phyloP scores from a whole-genome alignment of 2,329 filamentous ascomycete species.

The Hymenoscyphus infarciens region DNA sequence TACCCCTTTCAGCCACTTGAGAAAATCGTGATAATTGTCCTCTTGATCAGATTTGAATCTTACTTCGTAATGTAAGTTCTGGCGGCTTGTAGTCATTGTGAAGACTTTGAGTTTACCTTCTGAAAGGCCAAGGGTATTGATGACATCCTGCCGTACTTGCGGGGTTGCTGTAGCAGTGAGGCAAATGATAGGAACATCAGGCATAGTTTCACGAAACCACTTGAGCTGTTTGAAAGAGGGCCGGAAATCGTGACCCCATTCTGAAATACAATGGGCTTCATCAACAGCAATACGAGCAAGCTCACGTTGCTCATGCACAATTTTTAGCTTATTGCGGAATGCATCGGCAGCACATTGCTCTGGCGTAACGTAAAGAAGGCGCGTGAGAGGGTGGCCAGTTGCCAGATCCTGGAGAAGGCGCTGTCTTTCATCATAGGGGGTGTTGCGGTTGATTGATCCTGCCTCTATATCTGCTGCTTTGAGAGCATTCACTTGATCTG shows the following conservation, averaged over 20 bases:
- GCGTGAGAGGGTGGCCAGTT: conserved; percentile 78
- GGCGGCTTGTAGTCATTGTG: conserved; percentile 76
- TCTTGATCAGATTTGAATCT: conserved; percentile 76
- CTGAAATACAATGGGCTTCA: conserved; percentile 94
- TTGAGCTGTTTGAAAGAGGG: conserved; percentile 82
- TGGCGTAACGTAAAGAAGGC: conserved; percentile 89
- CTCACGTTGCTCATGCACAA: conserved; percentile 76
- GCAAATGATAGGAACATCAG: conserved; percentile 85
- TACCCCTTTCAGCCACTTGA: conserved; percentile 71
- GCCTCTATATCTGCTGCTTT: conserved; percentile 72
- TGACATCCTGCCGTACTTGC: conserved; percentile 77
- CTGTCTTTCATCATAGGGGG: conserved; percentile 59
- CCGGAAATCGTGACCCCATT: conserved; percentile 98
- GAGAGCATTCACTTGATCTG: conserved; percentile 86
- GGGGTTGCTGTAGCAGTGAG: conserved; percentile 87
- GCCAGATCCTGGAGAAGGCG: conserved; percentile 76
- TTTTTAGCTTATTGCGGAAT: conserved; percentile 70
- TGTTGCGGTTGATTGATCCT: conserved; percentile 83
- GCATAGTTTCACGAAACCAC: conserved; percentile 80
- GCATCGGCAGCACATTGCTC: conserved; percentile 76
- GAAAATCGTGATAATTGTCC: conserved; percentile 68
- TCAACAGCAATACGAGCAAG: conserved; percentile 87
- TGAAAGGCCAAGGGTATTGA: conserved; percentile 68
- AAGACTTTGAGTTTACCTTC: conserved; percentile 65
- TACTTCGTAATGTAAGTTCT: conserved; percentile 88